These are phyloP conservation scores for Botrytis fragariae DNA, from an alignment of 2,329 filamentous ascomycete genomes.

Conservation along the genomic window DNA sequence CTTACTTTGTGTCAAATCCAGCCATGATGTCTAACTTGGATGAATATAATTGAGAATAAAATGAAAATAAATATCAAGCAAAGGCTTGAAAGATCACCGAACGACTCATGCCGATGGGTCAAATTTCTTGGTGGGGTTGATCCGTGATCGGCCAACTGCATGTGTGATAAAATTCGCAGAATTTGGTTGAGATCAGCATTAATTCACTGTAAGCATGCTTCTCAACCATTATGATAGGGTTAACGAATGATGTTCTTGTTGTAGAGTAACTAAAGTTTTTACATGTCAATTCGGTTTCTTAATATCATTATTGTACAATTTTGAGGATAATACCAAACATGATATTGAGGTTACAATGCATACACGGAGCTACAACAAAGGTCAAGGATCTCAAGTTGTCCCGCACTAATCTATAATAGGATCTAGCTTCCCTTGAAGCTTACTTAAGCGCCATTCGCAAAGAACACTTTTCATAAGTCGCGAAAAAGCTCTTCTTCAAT, in stretches of 20 bases:
- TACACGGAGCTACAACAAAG: background rate
- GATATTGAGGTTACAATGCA: background rate
- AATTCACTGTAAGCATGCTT: background rate
- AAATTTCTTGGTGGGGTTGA: conserved; percentile 32
- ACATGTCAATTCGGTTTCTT: no score
- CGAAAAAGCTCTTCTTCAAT: conserved; percentile 1
- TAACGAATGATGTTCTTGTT: no score
- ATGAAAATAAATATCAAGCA: background rate
- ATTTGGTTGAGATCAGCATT: conserved; percentile 1
- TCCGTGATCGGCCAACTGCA: conserved; percentile 26
- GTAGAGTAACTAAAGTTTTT: background rate
- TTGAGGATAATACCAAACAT: background rate
- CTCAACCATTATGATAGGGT: no score
- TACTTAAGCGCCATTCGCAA: conserved; percentile 13
- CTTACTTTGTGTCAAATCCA: conserved; percentile 12
- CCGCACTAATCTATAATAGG: conserved; percentile 17
- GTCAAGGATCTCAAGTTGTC: background rate
- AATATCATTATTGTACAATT: background rate
- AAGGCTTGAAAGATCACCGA: conserved; percentile 15
- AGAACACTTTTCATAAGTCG: conserved; percentile 18
- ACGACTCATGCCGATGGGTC: conserved; percentile 24
- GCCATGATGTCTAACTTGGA: conserved; percentile 8
- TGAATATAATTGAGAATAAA: background rate
- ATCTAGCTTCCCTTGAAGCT: background rate
- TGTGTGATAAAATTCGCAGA: background rate